Conservation (phyloP, 1,139 yeast genomes). For the Pichia sp. region DNA sequence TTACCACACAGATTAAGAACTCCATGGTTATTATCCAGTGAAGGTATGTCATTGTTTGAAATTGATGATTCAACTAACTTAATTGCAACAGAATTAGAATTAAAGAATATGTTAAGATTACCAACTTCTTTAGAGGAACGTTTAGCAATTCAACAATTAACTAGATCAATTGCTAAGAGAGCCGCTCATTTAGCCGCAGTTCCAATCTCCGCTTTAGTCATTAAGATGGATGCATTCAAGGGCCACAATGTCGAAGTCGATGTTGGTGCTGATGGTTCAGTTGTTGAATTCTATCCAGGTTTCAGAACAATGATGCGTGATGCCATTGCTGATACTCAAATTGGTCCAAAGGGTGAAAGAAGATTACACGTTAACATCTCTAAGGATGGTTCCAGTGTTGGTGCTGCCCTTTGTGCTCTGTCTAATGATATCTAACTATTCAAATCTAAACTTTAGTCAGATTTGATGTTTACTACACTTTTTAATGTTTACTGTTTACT, state of each 20-base stretch:
- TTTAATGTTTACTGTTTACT: no score
- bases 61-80: conserved; percentile 75
- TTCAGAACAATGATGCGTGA: conserved; percentile 74
- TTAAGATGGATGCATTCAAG: conserved; percentile 54
- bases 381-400: conserved; percentile 94
- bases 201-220: conserved; percentile 78
- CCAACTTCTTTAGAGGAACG: conserved; percentile 73
- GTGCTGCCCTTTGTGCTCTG: conserved; percentile 89
- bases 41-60: conserved; percentile 78
- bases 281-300: conserved; percentile 89
- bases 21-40: conserved; percentile 80
- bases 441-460: background rate
- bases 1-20: conserved; percentile 67
- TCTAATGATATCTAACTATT: conserved; percentile 16
- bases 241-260: conserved; percentile 65
- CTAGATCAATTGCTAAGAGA: conserved; percentile 77
- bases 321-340: conserved; percentile 66
- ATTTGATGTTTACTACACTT: background rate
- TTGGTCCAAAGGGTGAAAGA: conserved; percentile 70
- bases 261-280: conserved; percentile 94
- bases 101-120: conserved; percentile 62
- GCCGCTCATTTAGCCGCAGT: conserved; percentile 87
- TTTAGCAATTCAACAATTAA: conserved; percentile 62
- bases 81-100: conserved; percentile 60
- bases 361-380: conserved; percentile 76